Evolutionary conservation across 192 early-diverging fungal genomes (phyloP).

Genomic region (Coemansia sp.): DNA sequence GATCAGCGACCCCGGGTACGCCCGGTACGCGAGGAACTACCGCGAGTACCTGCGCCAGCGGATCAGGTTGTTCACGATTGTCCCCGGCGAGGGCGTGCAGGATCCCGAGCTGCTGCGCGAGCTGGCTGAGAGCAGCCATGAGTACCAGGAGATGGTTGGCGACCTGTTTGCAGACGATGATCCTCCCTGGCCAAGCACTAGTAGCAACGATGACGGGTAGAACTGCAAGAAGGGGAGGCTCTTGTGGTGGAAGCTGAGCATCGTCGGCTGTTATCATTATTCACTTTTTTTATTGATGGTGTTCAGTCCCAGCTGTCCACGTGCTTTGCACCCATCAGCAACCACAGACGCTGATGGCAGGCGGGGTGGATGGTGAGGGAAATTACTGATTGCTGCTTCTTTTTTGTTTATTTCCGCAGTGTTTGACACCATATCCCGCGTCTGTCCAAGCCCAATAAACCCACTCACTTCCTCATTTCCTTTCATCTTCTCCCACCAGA

Average conservation of each 20-base stretch:
- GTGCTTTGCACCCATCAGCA: not conserved
- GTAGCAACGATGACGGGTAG: too few species aligned
- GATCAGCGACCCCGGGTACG: slow-evolving; percentile 42
- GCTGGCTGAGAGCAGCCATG: slow-evolving; percentile 17
- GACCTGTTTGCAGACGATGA: too few species aligned
- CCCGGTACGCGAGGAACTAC: slow-evolving; percentile 43
- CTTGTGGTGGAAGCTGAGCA: too few species aligned
- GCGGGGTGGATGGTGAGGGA: not conserved
- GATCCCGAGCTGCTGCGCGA: not conserved
- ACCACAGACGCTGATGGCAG: too few species aligned
- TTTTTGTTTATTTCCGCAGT: not conserved
- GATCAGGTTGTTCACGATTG: slow-evolving; percentile 14
- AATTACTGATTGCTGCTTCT: not conserved
- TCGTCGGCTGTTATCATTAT: too few species aligned
- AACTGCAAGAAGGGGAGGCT: too few species aligned
- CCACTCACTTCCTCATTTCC: not conserved
- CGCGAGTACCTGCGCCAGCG: slow-evolving; percentile 40
- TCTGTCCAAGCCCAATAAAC: too few species aligned
- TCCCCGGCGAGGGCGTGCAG: slow-evolving; percentile 6
- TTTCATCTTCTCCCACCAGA: not conserved
- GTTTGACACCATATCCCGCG: too few species aligned
- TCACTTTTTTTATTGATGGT: too few species aligned
- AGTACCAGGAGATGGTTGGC: slow-evolving; percentile 16
- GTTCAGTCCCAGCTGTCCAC: too few species aligned
- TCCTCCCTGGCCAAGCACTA: too few species aligned